Conservation (phyloP, 495 filamentous ascomycete species). For the Penicillium canariense region DNA sequence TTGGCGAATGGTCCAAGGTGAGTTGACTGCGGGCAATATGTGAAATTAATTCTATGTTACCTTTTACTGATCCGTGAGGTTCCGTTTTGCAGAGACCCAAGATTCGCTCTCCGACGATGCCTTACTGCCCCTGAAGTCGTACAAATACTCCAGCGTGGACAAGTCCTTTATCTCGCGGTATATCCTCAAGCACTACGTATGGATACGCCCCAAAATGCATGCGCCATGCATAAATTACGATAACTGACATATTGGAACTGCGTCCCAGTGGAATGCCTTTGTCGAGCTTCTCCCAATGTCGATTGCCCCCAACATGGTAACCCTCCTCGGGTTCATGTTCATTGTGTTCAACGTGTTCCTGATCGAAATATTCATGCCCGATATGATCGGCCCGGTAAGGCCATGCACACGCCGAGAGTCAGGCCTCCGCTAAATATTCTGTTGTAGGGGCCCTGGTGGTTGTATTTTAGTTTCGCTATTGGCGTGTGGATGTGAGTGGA, state of each 20-base stretch:
- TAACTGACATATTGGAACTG: conserved; percentile 10
- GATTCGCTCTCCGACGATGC: conserved; percentile 67
- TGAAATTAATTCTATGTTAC: not conserved
- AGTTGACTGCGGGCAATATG: not conserved
- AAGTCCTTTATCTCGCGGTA: conserved; percentile 93
- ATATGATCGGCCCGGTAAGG: conserved; percentile 84
- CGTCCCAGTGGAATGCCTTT: conserved; percentile 87
- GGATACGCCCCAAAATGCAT: not conserved
- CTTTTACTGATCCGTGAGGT: conserved; percentile 18
- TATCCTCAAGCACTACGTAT: conserved; percentile 91
- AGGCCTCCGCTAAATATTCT: conserved; percentile 24
- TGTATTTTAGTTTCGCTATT: conserved; percentile 92
- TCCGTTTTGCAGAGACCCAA: conserved; percentile 42
- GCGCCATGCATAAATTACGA: not conserved
- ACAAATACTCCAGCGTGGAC: conserved; percentile 96
- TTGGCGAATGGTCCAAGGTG: conserved; percentile 46
- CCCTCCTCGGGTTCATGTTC: conserved; percentile 90
- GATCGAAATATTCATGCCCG: conserved; percentile 80
- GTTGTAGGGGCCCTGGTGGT: conserved; percentile 74
- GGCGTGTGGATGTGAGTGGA: conserved; percentile 80
- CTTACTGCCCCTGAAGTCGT: conserved; percentile 80
- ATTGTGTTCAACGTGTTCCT: conserved; percentile 83
- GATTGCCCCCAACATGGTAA: conserved; percentile 97
- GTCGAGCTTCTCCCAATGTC: conserved; percentile 90
- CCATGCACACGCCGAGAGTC: not conserved